Evolutionary conservation across 805 yeast species (phyloP), one percentile per base, ranked within the genome.

Genomic region (Yamadazyma akitaensis): DNA sequence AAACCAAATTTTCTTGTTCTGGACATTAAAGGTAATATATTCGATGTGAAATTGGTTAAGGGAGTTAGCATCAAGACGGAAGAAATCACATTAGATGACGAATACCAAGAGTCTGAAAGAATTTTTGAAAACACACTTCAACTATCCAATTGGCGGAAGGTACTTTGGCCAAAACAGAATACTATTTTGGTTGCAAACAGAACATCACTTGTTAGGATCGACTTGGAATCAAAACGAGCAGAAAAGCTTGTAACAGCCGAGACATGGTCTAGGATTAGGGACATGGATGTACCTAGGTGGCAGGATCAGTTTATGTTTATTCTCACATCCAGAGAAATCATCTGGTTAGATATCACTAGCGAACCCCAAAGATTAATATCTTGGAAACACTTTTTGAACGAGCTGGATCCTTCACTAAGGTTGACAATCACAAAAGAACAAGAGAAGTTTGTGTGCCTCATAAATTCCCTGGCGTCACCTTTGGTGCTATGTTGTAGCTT

Each of bases 341-440:
- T 80, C 0, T 67, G 90, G 73, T 54, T 84, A 16, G 68, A 63
- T 59, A 34, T 51, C 3, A 14, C 44, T 53, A 13, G 63, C 1
- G 57, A 51, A 8, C 61, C 64, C 3, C 64, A 64, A 26, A 71
- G 85, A 47, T 49, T 79, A 2, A 56, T 88, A 1, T 77, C 91
- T 0, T 86, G 95, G 91, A 84, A 82, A 50, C 96, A 89, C 61
- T 77, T 66, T 49, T 62, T 85, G 18, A 73, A 75, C 37, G 70
- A 76, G 7, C 51, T 60, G 0, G 96, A 88, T 53, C 74, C 76
- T 1, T 73, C 88, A 0, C 53, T 82, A 45, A 65, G 60, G 43
- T 46, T 85, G 44, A 51, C 60, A 2, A 57, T 73, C 1, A 58
- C 64, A 11, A 44, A 56, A 9, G 35, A 60, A 2, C 54, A 53